Percentiles rank a stretch among this genome's conserved stretches.
Conservation (phyloP, 305 asterid species). For the Lippia alba region DNA sequence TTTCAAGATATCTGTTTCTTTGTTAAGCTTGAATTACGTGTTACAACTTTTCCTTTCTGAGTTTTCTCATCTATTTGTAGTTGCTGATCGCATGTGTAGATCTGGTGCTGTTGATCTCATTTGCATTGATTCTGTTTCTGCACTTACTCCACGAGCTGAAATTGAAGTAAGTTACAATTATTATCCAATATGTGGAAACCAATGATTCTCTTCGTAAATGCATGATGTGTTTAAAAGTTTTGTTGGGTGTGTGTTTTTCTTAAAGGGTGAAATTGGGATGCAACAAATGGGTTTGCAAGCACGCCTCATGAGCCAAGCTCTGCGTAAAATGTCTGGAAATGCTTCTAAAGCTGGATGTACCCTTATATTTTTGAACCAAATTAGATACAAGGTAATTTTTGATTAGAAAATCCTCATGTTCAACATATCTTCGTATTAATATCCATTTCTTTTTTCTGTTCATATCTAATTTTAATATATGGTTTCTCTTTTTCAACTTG, state of each 20-base stretch:
- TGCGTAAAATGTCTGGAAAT: slow-evolving; percentile 99
- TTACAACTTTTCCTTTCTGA: slow-evolving; percentile 3
- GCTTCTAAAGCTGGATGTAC: slow-evolving; percentile 99
- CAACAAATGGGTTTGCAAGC: slow-evolving; percentile 99
- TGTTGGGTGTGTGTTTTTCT: slow-evolving; percentile 30
- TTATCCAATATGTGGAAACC: slow-evolving; percentile 23
- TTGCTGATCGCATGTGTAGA: slow-evolving; percentile 99
- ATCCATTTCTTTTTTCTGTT: neutral
- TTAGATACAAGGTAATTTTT: slow-evolving; percentile 82
- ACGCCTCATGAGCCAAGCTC: slow-evolving; percentile 98
- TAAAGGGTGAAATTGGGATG: slow-evolving; percentile 98
- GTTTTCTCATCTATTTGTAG: slow-evolving; percentile 45
- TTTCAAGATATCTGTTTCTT: slow-evolving; percentile 26
- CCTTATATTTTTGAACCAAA: slow-evolving; percentile 93
- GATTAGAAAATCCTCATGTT: neutral
- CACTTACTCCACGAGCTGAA: slow-evolving; percentile 99
- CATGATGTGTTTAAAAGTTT: neutral
- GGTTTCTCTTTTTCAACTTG: slow-evolving; percentile 18
- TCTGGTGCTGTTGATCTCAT: slow-evolving; percentile 99
- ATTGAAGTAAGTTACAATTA: slow-evolving; percentile 69
- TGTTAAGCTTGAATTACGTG: slow-evolving; percentile 16
- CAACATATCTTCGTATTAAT: slow-evolving; percentile 9
- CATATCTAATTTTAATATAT: neutral
- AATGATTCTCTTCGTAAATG: slow-evolving; percentile 10
- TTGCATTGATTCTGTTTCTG: slow-evolving; percentile 98